Evolutionary conservation across 2,329 filamentous ascomycete species (phyloP), one percentile per base, ranked within the genome.

Genomic region (Trichoderma sp.): DNA sequence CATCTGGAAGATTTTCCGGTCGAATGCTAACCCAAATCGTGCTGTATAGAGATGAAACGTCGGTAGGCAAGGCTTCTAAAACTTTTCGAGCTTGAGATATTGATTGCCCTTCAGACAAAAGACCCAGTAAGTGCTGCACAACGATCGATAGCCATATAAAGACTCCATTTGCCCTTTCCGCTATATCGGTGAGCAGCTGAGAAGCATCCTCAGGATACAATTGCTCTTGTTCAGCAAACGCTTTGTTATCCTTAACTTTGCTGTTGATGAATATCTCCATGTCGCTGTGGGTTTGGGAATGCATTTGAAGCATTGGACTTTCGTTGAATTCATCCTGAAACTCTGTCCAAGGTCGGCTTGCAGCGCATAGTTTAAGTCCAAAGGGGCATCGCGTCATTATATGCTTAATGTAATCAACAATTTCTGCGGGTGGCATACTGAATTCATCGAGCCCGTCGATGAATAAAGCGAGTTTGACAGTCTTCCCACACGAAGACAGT

Each of bases 371-470:
- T 16, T 66, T 66, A 1, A 66, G 24, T 12, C 38, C 64, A n/a
- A 0, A 7, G 1, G 2, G 16, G 9, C 63, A 66, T 11, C 24
- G 38, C 14, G 64, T 38, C 8, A 2, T 31, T 0, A 50, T 50
- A 66, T 31, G 8, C 5, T 2, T 14, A 50, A 66, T 50, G 4
- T 1, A 66, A 1, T 66, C 8, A 18, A 66, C 14, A 2, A 66
- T 1, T 4, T 66, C 38, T 0, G 12, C 0, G 6, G 38, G 16
- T 0, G 24, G 24, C 1, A 1, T 14, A 0, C 7, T 5, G 1
- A 66, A 50, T 2, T 66, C 64, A 5, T 66, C 64, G 16, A 66
- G 64, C 8, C 64, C 64, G 3, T 66, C 64, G 4, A 66, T 31
- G 9, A 66, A 66, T 6, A 66, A 9, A 8, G 6, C 8, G 8